Evolutionary conservation across 2,329 filamentous ascomycete species (phyloP), one percentile per base, ranked within the genome.

Genomic region (Colletotrichum paranaense): DNA sequence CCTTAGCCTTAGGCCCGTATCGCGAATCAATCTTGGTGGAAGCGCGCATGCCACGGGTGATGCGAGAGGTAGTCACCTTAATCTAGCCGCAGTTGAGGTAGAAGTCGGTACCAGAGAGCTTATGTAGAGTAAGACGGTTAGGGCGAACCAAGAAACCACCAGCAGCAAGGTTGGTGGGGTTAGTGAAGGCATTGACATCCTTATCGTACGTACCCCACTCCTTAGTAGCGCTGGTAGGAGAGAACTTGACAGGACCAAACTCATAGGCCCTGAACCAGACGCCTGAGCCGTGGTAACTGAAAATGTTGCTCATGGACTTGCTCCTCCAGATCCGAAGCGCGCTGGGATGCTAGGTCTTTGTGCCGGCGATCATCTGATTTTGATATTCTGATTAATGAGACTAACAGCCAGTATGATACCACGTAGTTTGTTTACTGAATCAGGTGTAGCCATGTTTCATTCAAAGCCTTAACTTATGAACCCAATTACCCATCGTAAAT

Each of bases 111-210:
- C 69, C 60, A 68, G 64, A 65, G 56, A 64, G 67, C 75, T 82
- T 82, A 78, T 86, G 84, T 19, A 86, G 81, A 16, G 77, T 84
- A 68, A 86, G 84, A 73, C 86, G 84, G 76, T 86, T 84, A 55
- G 84, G 79, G 9, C 84, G 78, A 26, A 85, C 72, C 12, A 86
- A 78, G 75, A 85, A 85, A 56, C 85, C 78, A 6, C 84, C 84
- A 0, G 77, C 74, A 2, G 83, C 83, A 1, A 78, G 76, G 46
- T 76, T 76, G 60, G 76, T 78, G 1, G 84, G 83, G 28, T 85
- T 79, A 0, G 78, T 81, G 56, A 81, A 82, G n/a, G 74, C 69
- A 14, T 78, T 42, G 5, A 35, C 9, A 24, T 69, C 55, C 56
- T 71, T 60, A 49, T 73, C 56, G 65, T 72, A 76, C 26, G 65